Percentiles rank a stretch among this genome's conserved stretches.
Evolutionary conservation across 805 yeast genomes (phyloP).

Genomic region (Lipomyces chichibuensis): DNA sequence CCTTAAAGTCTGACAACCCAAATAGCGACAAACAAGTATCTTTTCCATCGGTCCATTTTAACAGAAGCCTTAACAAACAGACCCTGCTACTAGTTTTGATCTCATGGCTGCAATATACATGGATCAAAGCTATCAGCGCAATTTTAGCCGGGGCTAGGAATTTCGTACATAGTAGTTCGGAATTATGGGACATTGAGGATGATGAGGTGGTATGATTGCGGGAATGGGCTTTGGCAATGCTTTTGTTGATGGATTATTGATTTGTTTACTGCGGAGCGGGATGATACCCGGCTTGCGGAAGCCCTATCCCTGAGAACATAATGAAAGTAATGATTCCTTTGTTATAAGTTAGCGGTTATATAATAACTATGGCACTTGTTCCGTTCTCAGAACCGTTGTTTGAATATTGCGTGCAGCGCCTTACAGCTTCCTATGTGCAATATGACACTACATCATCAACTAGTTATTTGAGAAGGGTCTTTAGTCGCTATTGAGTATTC

Average conservation of each 20-base stretch:
- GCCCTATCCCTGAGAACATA: too few species aligned
- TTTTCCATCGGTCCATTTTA: slow-evolving; percentile 23
- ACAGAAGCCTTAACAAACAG: slow-evolving; percentile 1
- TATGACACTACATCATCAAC: too few species aligned
- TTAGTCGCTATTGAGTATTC: too few species aligned
- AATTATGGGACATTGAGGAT: background rate
- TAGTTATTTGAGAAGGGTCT: too few species aligned
- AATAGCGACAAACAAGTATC: slow-evolving; percentile 7
- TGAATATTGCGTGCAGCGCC: too few species aligned
- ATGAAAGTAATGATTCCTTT: too few species aligned
- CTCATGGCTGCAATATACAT: slow-evolving; percentile 11
- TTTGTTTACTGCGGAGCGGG: background rate
- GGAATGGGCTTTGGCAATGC: background rate
- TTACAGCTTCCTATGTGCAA: too few species aligned
- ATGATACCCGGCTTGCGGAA: too few species aligned
- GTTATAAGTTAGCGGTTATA: too few species aligned
- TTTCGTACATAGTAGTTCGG: background rate
- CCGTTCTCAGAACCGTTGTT: too few species aligned
- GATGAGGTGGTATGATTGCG: background rate
- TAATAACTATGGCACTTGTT: too few species aligned
- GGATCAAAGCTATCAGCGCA: slow-evolving; percentile 16
- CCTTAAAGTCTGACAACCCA: slow-evolving; percentile 12
- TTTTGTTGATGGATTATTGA: background rate
- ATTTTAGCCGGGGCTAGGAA: slow-evolving; percentile 28
- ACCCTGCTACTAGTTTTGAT: background rate